These are phyloP conservation scores for Globisporangium sylvaticum DNA, from an alignment of 352 stramenopile species.

Conservation along the genomic window DNA sequence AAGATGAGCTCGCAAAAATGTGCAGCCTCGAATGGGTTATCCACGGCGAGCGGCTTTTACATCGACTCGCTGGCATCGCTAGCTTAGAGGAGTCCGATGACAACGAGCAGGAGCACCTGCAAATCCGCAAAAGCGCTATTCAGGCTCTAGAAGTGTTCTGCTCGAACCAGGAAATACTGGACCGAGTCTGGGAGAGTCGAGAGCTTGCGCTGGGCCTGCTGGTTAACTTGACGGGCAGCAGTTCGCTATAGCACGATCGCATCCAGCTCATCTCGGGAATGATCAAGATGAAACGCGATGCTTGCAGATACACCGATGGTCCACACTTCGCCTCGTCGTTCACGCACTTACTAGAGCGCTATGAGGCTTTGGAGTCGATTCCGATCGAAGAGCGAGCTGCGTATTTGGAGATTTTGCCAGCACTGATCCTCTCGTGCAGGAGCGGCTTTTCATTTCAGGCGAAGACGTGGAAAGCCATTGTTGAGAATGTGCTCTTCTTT, in stretches of 20 bases:
- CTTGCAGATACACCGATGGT: not conserved
- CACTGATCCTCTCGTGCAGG: not conserved
- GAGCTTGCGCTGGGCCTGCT: not conserved
- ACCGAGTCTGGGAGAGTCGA: not conserved
- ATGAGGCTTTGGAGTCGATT: conserved; percentile 1
- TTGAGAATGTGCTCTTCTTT: conserved; percentile 14
- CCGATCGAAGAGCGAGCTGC: conserved; percentile 2
- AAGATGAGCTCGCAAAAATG: not conserved
- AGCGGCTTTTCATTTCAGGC: not conserved
- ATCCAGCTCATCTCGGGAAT: not conserved
- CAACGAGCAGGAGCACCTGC: not conserved
- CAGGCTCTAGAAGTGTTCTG: conserved; percentile 3
- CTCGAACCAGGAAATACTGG: not conserved
- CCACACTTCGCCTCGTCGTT: not conserved
- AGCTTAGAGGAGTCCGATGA: not conserved
- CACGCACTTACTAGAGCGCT: not conserved
- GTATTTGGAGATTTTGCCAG: conserved; percentile 10
- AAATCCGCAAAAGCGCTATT: not conserved
- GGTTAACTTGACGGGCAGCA: not conserved
- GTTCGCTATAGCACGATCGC: conserved; percentile 4
- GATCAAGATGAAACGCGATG: not conserved
- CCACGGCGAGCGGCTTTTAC: not conserved
- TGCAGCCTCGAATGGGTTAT: conserved; percentile 3
- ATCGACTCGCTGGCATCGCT: not conserved
- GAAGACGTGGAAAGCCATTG: conserved; percentile 6